phyloP scores from a whole-genome alignment of 768 basidiomycete species.

The Lactarius akahatsu region DNA sequence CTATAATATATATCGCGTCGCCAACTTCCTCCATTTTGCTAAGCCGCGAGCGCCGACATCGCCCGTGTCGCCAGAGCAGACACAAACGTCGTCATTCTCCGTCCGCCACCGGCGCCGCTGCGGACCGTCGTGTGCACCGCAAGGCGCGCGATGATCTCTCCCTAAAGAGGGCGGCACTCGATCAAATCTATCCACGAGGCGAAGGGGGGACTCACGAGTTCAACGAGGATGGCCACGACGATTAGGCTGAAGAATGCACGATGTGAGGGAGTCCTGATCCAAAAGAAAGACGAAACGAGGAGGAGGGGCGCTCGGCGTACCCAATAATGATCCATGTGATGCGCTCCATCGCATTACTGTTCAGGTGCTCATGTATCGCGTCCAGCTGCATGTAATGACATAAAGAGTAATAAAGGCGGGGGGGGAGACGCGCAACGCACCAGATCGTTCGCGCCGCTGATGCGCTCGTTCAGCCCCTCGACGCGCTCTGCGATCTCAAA shows the following conservation, averaged over 20 bases:
- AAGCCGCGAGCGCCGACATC: background rate
- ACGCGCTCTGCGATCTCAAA: conserved; percentile 89
- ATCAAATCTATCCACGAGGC: background rate
- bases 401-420: too few species aligned
- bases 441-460: conserved; percentile 85
- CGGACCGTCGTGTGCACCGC: conserved; percentile 58
- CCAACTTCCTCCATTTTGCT: background rate
- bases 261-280: conserved; percentile 22
- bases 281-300: conserved; percentile 24
- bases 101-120: background rate
- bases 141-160: conserved; percentile 78
- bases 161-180: conserved; percentile 40
- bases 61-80: background rate
- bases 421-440: conserved; percentile 39
- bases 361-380: conserved; percentile 91
- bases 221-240: conserved; percentile 85
- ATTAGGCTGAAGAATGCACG: conserved; percentile 61
- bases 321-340: conserved; percentile 83
- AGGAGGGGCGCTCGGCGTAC: conserved; percentile 37
- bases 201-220: conserved; percentile 52
- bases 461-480: conserved; percentile 81
- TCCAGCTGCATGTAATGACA: conserved; percentile 54
- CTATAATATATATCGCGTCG: background rate
- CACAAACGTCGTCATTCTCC: background rate
- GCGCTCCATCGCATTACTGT: conserved; percentile 84